These are phyloP conservation scores for Lodderomyces elongisporus DNA, from an alignment of 1,139 yeast species.

Conservation along the genomic window DNA sequence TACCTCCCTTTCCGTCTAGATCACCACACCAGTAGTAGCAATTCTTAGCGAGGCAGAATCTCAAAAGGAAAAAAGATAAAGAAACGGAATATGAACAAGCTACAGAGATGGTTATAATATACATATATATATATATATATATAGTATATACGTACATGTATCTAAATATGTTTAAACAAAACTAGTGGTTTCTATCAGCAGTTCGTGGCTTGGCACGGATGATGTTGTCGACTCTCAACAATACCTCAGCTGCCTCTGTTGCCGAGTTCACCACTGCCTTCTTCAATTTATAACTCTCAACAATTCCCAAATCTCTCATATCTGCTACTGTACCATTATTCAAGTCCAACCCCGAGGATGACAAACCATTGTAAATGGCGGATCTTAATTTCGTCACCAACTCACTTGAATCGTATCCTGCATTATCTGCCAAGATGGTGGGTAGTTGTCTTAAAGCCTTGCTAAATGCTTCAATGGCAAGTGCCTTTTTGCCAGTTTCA, in stretches of 20 bases:
- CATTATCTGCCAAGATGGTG: conserved; percentile 91
- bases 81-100: no score
- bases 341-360: conserved; percentile 86
- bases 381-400: conserved; percentile 87
- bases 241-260: conserved; percentile 94
- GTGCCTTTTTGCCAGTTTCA: conserved; percentile 86
- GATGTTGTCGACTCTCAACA: conserved; percentile 91
- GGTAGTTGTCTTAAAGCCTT: conserved; percentile 93
- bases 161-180: no score
- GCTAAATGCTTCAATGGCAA: conserved; percentile 94
- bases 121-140: not conserved
- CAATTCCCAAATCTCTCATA: conserved; percentile 90
- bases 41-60: no score
- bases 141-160: no score
- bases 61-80: no score
- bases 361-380: conserved; percentile 87
- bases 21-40: no score
- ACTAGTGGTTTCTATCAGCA: conserved; percentile 74
- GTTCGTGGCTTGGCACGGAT: conserved; percentile 97
- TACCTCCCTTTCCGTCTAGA: no score
- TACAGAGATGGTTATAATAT: no score
- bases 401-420: conserved; percentile 94
- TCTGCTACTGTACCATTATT: conserved; percentile 82
- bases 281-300: conserved; percentile 88
- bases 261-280: conserved; percentile 95